Conservation (phyloP, 768 basidiomycete species). For the Trametes sanguinea region DNA sequence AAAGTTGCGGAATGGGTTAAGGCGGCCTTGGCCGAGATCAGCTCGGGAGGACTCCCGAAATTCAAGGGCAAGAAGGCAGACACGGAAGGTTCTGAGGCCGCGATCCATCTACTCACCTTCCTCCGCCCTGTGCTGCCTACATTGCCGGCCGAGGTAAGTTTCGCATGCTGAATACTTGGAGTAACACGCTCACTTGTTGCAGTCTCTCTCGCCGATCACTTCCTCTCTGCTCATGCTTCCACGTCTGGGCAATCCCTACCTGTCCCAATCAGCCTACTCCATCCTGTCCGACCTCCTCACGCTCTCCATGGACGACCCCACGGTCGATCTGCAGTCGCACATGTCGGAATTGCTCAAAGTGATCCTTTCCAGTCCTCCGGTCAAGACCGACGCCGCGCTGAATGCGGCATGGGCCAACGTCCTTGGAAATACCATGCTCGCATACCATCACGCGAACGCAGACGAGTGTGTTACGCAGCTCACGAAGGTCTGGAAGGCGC, state of each 20-base stretch:
- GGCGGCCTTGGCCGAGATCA: constrained; percentile 64
- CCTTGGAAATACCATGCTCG: constrained; percentile 70
- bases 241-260: constrained; percentile 83
- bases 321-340: constrained; percentile 51
- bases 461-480: constrained; percentile 57
- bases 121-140: constrained; percentile 60
- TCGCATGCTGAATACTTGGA: not conserved
- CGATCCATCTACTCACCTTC: constrained; percentile 76
- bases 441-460: constrained; percentile 54
- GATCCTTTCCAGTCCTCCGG: constrained; percentile 65
- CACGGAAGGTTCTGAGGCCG: constrained; percentile 65
- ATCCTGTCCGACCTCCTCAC: constrained; percentile 82
- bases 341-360: constrained; percentile 63
- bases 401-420: constrained; percentile 80
- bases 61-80: constrained; percentile 58
- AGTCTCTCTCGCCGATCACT: constrained; percentile 76
- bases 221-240: constrained; percentile 78
- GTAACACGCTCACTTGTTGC: constrained; percentile 18
- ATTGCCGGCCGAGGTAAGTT: constrained; percentile 71
- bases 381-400: constrained; percentile 65
- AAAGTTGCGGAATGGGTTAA: constrained; percentile 80
- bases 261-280: constrained; percentile 86
- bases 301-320: constrained; percentile 50
- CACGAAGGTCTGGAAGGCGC: constrained; percentile 66
- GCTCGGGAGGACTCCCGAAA: constrained; percentile 59